Evolutionary conservation across 768 basidiomycete species (phyloP), one percentile per base, ranked within the genome.

Genomic region (Crucibulum laeve): DNA sequence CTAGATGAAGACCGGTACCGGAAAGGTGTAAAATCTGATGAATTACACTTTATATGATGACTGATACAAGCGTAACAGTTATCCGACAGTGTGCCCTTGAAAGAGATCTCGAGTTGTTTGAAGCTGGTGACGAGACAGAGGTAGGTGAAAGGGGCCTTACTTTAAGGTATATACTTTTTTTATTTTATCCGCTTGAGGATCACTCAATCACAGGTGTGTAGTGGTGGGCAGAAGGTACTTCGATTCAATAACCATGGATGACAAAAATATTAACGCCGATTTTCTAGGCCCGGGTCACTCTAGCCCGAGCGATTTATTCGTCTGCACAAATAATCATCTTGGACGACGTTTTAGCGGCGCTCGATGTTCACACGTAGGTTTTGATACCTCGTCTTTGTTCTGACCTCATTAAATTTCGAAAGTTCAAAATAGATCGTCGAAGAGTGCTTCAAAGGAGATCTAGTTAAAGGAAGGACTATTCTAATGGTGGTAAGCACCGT

Each of bases 351-450:
- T 61, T 84, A n/a, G 80, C 79, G 5, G 82, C 81, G 1, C 60
- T 84, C 4, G 82, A 84, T 47, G 56, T 59, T 39, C 57, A 58
- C 35, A 61, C 55, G 58, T 59, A 40, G 25, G 56, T 18, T 5
- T 11, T 42, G 11, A 14, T 8, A 3, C 21, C 11, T 21, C 14
- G 19, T 14, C 25, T 7, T 32, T 42, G 18, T 28, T 15, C 18
- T 19, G n/a, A n/a, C 8, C 17, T 4, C 4, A 17, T 25, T 30
- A 39, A 37, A 13, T 24, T 81, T 1, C 82, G 84, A 52, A n/a
- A 92, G 90, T 0, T 87, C 91, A 0, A 80, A 84, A 50, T 87
- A 89, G 63, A 77, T 98, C 35, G 85, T 84, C 53, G 70, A 80
- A 15, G 71, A 90, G 42, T 93, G 91, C 53, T 68, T 98, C 17